Evolutionary conservation across 768 basidiomycete species (phyloP), one percentile per base, ranked within the genome.

Genomic region (Paxillus involutus): DNA sequence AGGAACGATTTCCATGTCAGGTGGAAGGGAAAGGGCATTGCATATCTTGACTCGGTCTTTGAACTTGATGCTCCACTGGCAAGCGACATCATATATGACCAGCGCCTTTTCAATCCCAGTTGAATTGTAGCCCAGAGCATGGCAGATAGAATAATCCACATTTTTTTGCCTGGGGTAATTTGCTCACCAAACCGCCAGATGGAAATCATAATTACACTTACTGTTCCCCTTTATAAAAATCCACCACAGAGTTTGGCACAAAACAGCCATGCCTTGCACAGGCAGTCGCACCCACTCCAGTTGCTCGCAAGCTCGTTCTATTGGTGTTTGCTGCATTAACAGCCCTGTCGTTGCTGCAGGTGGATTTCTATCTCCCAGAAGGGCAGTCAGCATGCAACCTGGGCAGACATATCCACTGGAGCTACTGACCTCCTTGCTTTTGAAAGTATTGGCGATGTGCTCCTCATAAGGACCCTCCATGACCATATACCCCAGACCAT

Each of bases 231-330:
- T 63, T 63, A 39, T 66, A 65, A 44, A 73, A 67, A 43, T 73
- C 67, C 0, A 72, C 71, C n/a, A n/a, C 3, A 69, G 47, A 0
- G 60, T 56, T 44, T 69, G 63, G 0, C 66, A 71, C 29, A 60
- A 65, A 73, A 51, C 58, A 68, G 0, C 68, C 71, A 59, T 73
- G 71, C 0, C 62, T 41, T 3, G 63, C 63, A 52, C 71, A 73
- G 7, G 67, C 65, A 50, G 56, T 53, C 10, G 64, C 67, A 39
- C 12, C 37, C n/a, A 42, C 19, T 19, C 41, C 41, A 7, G 41
- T 13, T 10, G 56, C 55, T 47, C 60, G 62, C 2, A 65, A 53
- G 16, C 67, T 57, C 14, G 52, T 54, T 10, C 55, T 14, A 6
- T 46, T 54, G 6, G 49, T 39, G 24, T 56, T 50, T 9, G 58